Base-by-base conservation (phyloP, 1,284 basidiomycete species). In the Papiliotrema fonsecae region DNA sequence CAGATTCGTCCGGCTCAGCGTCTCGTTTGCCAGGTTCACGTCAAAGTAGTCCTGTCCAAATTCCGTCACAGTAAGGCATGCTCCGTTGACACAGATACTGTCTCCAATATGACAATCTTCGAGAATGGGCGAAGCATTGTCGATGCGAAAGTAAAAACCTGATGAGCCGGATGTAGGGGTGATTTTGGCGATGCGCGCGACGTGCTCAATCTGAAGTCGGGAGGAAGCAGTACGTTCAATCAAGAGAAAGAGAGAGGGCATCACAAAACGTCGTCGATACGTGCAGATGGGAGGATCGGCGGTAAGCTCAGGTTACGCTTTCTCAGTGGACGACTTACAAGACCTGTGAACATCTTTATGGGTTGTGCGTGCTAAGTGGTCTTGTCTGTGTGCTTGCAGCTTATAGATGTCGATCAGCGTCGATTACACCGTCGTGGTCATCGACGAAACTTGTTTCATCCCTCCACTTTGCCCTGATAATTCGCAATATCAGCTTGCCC, bases 1-100 rank as follows among this genome's bases (percentile, higher is more conserved):
- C 42, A 98, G 77, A 76, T 97, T 88, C 13, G 93, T 97, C 71
- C 90, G 80, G 43, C 82, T 79, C 50, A 98, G 76, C 13, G 96
- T 98, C 77, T 99, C 96, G 56, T 94, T 93, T 40, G 93, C 93
- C 31, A 97, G 76, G 77, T 92, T 96, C 47, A 97, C 89, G 61
- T 84, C 87, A 79, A 99, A 98, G 79, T 81, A 86, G 31, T 77
- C 76, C 32, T 76, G 72, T 56, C 85, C 78, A 60, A 94, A 96
- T 57, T 83, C 82, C 5, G 87, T 93, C 40, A 96, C 93, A 0
- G 94, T 98, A 57, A 99, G 73, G 69, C 94, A 88, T 24, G 80
- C 80, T 16, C 85, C 85, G 60, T 87, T 86, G 65, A 88, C 85
- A 41, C 89, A 87, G 56, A 99, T 97, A 42, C 88, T 93, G 75